Evolutionary conservation across 2,329 filamentous ascomycete genomes (phyloP).

Genomic region (Pseudogymnoascus verrucosus): DNA sequence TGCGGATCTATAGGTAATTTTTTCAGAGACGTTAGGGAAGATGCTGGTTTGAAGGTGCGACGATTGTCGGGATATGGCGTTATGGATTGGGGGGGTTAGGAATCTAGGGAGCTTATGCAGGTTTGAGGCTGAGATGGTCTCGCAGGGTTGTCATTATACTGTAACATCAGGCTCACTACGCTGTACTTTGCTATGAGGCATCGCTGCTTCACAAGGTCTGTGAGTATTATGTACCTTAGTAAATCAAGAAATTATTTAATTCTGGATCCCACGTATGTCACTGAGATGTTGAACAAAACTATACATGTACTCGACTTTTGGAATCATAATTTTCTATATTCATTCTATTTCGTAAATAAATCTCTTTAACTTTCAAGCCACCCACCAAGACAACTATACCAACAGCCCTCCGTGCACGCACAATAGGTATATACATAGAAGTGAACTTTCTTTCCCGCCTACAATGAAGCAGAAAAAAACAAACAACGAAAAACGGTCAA

Average conservation of each 20-base stretch:
- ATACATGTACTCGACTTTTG: neutral
- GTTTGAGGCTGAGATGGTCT: neutral
- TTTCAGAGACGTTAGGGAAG: neutral
- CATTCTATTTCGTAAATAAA: neutral
- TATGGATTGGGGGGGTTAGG: neutral
- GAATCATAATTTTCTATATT: neutral
- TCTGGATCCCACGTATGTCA: neutral
- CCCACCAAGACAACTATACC: neutral
- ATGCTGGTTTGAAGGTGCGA: neutral
- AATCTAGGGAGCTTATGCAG: neutral
- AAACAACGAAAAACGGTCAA: neutral
- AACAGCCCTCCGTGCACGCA: neutral
- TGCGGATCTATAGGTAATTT: neutral
- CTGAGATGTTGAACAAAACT: neutral
- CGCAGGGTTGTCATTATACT: neutral
- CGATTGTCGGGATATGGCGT: neutral
- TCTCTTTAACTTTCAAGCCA: neutral
- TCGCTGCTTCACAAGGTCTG: neutral
- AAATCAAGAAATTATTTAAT: neutral
- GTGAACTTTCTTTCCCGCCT: neutral
- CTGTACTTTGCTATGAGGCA: neutral
- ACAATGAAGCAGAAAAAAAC: neutral
- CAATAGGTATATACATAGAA: constrained; percentile 8
- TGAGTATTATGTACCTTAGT: neutral
- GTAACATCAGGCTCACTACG: neutral